Base-by-base conservation (phyloP, 2,329 filamentous ascomycete species). In the Cordyceps javanica region DNA sequence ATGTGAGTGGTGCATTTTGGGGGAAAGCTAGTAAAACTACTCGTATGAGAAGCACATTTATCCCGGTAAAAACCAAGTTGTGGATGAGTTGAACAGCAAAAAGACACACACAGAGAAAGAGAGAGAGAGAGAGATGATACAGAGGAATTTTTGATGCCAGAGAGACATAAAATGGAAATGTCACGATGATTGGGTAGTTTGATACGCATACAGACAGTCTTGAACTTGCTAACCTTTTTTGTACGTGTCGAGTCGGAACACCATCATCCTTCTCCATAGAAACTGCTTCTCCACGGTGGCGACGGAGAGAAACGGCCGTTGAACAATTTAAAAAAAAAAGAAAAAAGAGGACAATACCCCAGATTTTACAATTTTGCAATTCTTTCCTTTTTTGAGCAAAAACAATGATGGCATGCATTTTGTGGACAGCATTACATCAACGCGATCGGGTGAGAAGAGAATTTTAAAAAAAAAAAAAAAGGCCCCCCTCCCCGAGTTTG, bases 381-480 rank as follows among this genome's bases (percentile, higher is more conserved):
- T n/a, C n/a, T n/a, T n/a, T n/a, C 6, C 6, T 32, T 11, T 11
- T 32, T 32, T 6, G 30, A 48, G 42, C n/a, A 34, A 30, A 14
- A n/a, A 19, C 13, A 36, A 21, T 41, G 49, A 39, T 26, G 48
- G 19, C n/a, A 21, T 51, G 19, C 5, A 26, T 51, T 28, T 48
- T 48, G 45, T 51, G 48, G 32, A 38, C 34, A 36, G 3, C 14
- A 51, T 51, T 51, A 51, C 48, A 51, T 51, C 48, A 51, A 26
- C 14, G 32, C 14, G 32, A 51, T 51, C 9, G 34, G 32, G 10
- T 3, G 3, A 21, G 21, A n/a, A 25, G n/a, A n/a, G n/a, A n/a
- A n/a, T n/a, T n/a, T n/a, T 45, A 6, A n/a, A 34, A 21, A 23
- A 21, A 48, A 6, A 13, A 10, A n/a, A 11, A 23, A 19, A 10